Evolutionary conservation across 2,329 filamentous ascomycete species (phyloP).

Genomic region (Talaromyces sp.): DNA sequence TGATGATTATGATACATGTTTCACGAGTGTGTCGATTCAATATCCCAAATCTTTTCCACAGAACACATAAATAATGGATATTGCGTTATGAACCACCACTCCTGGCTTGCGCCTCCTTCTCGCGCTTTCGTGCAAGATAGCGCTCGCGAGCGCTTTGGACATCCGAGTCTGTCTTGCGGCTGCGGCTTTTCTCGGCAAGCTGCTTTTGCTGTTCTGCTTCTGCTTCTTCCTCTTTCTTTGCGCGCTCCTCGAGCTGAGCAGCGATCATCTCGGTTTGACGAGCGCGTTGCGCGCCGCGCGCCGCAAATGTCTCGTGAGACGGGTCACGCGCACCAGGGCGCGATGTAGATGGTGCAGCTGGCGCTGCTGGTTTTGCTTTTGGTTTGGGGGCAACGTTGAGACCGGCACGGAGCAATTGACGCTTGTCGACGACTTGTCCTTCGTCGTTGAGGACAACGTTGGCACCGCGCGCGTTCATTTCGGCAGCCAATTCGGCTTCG

Average conservation of each 20-base stretch:
- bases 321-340: slow-evolving; percentile 15
- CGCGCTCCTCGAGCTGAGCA: slow-evolving; percentile 52
- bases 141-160: slow-evolving; percentile 57
- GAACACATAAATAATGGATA: background rate
- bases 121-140: slow-evolving; percentile 56
- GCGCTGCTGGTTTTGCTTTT: slow-evolving; percentile 27
- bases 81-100: background rate
- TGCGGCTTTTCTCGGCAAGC: slow-evolving; percentile 53
- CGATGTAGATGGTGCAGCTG: slow-evolving; percentile 9
- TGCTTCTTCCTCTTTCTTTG: slow-evolving; percentile 52
- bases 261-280: slow-evolving; percentile 58
- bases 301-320: slow-evolving; percentile 27
- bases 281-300: slow-evolving; percentile 42
- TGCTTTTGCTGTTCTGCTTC: slow-evolving; percentile 51
- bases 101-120: slow-evolving; percentile 30
- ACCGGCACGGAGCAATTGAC: slow-evolving; percentile 57
- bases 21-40: background rate
- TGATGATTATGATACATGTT: slow-evolving; percentile 3
- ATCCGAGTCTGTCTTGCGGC: slow-evolving; percentile 52
- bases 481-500: slow-evolving; percentile 51
- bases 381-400: slow-evolving; percentile 54
- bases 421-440: slow-evolving; percentile 59
- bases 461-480: slow-evolving; percentile 48
- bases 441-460: slow-evolving; percentile 58
- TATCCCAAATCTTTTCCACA: background rate